Base-by-base conservation (phyloP, 106 monocot species). In the Triglochin maritima region DNA sequence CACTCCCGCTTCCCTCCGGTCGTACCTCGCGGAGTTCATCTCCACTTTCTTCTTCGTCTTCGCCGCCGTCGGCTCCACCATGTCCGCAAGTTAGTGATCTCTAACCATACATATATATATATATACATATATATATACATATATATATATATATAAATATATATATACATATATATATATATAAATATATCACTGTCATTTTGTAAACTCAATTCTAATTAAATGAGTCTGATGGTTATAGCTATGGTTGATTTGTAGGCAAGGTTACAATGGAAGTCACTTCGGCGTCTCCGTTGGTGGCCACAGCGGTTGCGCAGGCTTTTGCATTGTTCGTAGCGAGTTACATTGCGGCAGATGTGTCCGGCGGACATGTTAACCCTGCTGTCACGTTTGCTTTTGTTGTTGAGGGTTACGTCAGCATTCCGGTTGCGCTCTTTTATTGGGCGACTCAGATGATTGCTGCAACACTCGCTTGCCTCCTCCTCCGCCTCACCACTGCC, bases 31-130 rank as follows among this genome's bases (percentile, higher is more conserved):
- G 65, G 96, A 98, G 72, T 88, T 88, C 88, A 80, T 98, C 81
- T 91, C 96, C 71, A 98, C 88, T 54, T 88, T 96, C 79, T 52
- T 96, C 80, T 80, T 82, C 75, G 88, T 88, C 77, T 84, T 84
- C 65, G 79, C 69, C 52, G 74, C 88, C 72, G 84, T 82, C 16
- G 88, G 88, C 11, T 88, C 88, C 66, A n/a, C 77, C 66, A 78
- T 88, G 70, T 88, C 88, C 12, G 77, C 88, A 13, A 77, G 88
- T 88, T 17, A 42, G 77, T 6, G 11, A 14, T 57, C 15, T 66
- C 57, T 72, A 13, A 49, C 49, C 63, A 16, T 44, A 6, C 17
- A 59, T 59, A 5, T 44, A 57, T 4, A 15, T 10, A 7, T 14
- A 14, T 4, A 7, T 7, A 4, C 57, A 10, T 14, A n/a, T 0